These are phyloP conservation scores for Boletus pseudopeckii DNA, from an alignment of 768 basidiomycete genomes.

Conservation along the genomic window DNA sequence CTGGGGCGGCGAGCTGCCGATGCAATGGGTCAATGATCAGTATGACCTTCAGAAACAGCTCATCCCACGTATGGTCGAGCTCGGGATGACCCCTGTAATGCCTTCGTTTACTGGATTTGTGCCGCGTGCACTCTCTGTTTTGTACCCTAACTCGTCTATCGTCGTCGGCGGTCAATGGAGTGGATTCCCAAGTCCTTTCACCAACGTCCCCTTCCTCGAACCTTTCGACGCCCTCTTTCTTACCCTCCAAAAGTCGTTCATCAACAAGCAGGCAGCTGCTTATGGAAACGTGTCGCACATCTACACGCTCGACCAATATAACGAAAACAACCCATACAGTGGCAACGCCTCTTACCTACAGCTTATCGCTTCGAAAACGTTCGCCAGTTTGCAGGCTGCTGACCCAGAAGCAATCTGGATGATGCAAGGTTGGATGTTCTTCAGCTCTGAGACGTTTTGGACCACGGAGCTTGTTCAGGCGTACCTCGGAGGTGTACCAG, in stretches of 20 bases:
- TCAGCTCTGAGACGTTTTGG: slow-evolving; percentile 36
- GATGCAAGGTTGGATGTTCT: slow-evolving; percentile 45
- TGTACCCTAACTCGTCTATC: slow-evolving; percentile 36
- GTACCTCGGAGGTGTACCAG: slow-evolving; percentile 37
- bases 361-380: slow-evolving; percentile 33
- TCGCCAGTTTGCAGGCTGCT: slow-evolving; percentile 35
- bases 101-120: slow-evolving; percentile 43
- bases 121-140: slow-evolving; percentile 28
- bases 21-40: slow-evolving; percentile 38
- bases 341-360: slow-evolving; percentile 32
- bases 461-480: slow-evolving; percentile 38
- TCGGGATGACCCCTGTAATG: slow-evolving; percentile 42
- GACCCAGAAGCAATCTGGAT: slow-evolving; percentile 41
- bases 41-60: slow-evolving; percentile 36
- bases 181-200: slow-evolving; percentile 31
- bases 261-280: slow-evolving; percentile 35
- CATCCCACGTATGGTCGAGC: slow-evolving; percentile 37
- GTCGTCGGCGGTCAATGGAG: slow-evolving; percentile 35
- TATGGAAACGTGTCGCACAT: slow-evolving; percentile 40
- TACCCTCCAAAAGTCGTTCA: slow-evolving; percentile 37
- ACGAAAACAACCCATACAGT: slow-evolving; percentile 40
- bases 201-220: slow-evolving; percentile 40
- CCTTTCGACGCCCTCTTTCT: slow-evolving; percentile 38
- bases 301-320: slow-evolving; percentile 45
- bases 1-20: slow-evolving; percentile 37